Evolutionary conservation across 257 asterid species (phyloP).

Genomic region (Nicotiana paniculata): DNA sequence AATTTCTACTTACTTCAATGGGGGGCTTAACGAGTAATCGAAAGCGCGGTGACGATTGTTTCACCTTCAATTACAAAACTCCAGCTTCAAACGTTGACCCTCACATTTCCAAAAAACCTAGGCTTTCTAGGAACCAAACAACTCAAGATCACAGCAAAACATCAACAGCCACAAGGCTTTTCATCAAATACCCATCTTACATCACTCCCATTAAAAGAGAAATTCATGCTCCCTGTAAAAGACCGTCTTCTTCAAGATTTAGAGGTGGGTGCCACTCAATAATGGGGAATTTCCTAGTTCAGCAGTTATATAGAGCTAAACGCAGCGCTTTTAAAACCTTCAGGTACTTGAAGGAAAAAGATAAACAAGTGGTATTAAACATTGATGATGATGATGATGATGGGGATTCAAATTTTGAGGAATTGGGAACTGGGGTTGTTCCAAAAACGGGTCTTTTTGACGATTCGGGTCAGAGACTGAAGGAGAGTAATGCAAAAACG

Average conservation of each 20-base stretch:
- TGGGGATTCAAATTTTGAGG: slow-evolving; percentile 32
- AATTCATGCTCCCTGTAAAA: slow-evolving; percentile 62
- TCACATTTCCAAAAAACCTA: slow-evolving; percentile 42
- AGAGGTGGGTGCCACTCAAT: slow-evolving; percentile 2
- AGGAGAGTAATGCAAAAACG: slow-evolving; percentile 7
- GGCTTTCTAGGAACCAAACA: slow-evolving; percentile 18
- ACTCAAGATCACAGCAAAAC: slow-evolving; percentile 11
- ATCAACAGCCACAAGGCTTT: slow-evolving; percentile 21
- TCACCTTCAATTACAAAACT: slow-evolving; percentile 16
- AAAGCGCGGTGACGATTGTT: slow-evolving; percentile 44
- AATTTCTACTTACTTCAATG: slow-evolving; percentile 24
- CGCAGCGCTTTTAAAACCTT: slow-evolving; percentile 16
- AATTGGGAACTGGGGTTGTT: slow-evolving; percentile 20
- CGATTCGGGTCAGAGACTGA: slow-evolving; percentile 10
- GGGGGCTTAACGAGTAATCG: slow-evolving; percentile 53
- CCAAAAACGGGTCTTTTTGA: not conserved
- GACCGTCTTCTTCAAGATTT: not conserved
- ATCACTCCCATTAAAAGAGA: slow-evolving; percentile 26
- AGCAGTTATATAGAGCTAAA: not conserved
- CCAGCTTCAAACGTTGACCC: slow-evolving; percentile 17
- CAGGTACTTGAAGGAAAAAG: slow-evolving; percentile 24
- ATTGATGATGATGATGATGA: slow-evolving; percentile 18
- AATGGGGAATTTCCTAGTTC: slow-evolving; percentile 28
- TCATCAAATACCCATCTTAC: slow-evolving; percentile 33
- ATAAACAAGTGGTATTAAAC: slow-evolving; percentile 34